Evolutionary conservation across 192 early-diverging fungal genomes (phyloP).

Genomic region (Linnemannia exigua): DNA sequence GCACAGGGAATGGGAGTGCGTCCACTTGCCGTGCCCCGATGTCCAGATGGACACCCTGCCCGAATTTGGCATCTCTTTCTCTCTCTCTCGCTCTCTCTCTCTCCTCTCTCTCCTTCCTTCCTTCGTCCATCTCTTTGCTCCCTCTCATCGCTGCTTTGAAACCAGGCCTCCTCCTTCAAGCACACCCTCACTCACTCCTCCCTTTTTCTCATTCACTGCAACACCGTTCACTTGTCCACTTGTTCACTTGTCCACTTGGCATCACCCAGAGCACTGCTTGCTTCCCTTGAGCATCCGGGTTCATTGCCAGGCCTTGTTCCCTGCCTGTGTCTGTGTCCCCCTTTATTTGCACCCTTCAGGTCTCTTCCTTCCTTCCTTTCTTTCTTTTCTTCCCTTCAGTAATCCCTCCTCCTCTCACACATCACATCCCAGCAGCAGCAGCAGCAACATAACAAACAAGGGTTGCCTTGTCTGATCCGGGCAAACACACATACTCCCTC

Average conservation of each 20-base stretch:
- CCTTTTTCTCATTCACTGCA: not conserved
- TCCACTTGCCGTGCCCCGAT: no score
- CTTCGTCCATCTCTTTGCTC: not conserved
- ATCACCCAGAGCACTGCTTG: not conserved
- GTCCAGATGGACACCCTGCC: no score
- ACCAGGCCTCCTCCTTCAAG: not conserved
- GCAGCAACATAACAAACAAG: no score
- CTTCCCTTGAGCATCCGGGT: not conserved
- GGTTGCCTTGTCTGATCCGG: no score
- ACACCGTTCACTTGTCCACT: not conserved
- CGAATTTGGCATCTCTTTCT: not conserved
- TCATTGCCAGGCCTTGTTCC: not conserved
- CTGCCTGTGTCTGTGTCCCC: not conserved
- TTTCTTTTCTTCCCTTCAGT: no score
- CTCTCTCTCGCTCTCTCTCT: not conserved
- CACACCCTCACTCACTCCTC: not conserved
- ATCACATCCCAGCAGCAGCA: not conserved
- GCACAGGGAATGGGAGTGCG: no score
- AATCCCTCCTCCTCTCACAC: not conserved
- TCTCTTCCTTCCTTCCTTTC: not conserved
- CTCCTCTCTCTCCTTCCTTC: not conserved
- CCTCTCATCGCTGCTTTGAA: not conserved
- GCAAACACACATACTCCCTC: no score
- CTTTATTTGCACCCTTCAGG: no score
- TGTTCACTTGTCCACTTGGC: not conserved